phyloP scores from a whole-genome alignment of 1,139 yeast genomes.

The Candida glucosophila region DNA sequence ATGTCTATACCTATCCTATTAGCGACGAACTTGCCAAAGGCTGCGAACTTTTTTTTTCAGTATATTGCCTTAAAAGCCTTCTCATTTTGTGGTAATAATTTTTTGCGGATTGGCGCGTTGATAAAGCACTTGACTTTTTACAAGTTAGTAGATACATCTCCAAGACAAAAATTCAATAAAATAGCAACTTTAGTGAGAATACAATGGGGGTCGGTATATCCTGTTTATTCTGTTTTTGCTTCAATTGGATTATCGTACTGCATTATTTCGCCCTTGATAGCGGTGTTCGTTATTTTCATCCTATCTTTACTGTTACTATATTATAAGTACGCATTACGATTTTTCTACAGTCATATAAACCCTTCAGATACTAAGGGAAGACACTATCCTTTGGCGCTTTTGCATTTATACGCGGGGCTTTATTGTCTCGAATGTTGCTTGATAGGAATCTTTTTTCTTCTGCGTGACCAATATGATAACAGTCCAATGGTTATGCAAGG shows the following conservation, averaged over 20 bases:
- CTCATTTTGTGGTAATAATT: slow-evolving; percentile 60
- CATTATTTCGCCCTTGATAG: slow-evolving; percentile 69
- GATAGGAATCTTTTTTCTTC: slow-evolving; percentile 63
- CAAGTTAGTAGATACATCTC: slow-evolving; percentile 41
- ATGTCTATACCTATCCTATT: slow-evolving; percentile 60
- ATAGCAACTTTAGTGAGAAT: slow-evolving; percentile 35
- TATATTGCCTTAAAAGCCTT: slow-evolving; percentile 66
- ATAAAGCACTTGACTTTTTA: slow-evolving; percentile 28
- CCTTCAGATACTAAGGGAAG: slow-evolving; percentile 61
- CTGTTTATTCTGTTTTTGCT: slow-evolving; percentile 67
- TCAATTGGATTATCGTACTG: slow-evolving; percentile 72
- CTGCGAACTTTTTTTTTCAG: slow-evolving; percentile 75
- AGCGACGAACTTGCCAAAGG: slow-evolving; percentile 71
- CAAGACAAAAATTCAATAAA: slow-evolving; percentile 46
- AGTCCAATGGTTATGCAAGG: slow-evolving; percentile 32
- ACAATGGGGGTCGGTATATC: slow-evolving; percentile 74
- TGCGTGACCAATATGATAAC: slow-evolving; percentile 34
- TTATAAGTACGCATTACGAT: slow-evolving; percentile 60
- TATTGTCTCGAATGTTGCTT: slow-evolving; percentile 74
- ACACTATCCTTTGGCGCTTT: slow-evolving; percentile 63
- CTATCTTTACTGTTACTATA: slow-evolving; percentile 51
- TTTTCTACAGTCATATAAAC: slow-evolving; percentile 40
- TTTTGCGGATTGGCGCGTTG: slow-evolving; percentile 47
- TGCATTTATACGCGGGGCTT: slow-evolving; percentile 70
- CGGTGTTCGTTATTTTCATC: slow-evolving; percentile 53